Conservation (phyloP, 306 rosid species). For the Vigna hirtella region DNA sequence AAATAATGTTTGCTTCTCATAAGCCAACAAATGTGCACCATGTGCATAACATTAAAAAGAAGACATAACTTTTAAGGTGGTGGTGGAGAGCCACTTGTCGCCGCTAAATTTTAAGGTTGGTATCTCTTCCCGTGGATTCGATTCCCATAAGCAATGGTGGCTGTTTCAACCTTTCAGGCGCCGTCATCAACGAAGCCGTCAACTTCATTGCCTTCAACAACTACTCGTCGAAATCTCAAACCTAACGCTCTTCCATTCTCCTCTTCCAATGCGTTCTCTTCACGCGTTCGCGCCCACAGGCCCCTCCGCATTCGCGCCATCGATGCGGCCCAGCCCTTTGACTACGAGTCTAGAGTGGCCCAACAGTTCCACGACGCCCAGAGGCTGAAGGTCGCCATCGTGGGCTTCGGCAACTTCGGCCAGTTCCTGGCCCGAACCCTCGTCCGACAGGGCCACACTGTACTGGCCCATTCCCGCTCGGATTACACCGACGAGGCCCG, state of each 20-base stretch:
- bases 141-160: neutral
- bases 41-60: too few species aligned
- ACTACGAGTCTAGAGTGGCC: constrained; percentile 72
- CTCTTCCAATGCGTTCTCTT: neutral
- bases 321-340: constrained; percentile 79
- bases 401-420: constrained; percentile 69
- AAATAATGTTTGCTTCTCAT: too few species aligned
- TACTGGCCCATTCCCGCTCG: constrained; percentile 75
- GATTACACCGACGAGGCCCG: constrained; percentile 58
- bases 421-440: constrained; percentile 75
- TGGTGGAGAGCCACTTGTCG: neutral
- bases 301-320: constrained; percentile 55
- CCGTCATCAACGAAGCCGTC: constrained; percentile 10
- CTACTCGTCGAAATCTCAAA: neutral
- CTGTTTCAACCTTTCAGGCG: constrained; percentile 45
- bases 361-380: constrained; percentile 51
- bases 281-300: neutral
- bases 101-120: neutral
- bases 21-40: too few species aligned
- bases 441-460: constrained; percentile 76
- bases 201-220: neutral
- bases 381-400: constrained; percentile 59
- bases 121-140: too few species aligned
- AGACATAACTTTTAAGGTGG: too few species aligned
- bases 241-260: neutral